Evolutionary conservation across 352 stramenopile genomes (phyloP).

Genomic region (Phytophthora cactorum): DNA sequence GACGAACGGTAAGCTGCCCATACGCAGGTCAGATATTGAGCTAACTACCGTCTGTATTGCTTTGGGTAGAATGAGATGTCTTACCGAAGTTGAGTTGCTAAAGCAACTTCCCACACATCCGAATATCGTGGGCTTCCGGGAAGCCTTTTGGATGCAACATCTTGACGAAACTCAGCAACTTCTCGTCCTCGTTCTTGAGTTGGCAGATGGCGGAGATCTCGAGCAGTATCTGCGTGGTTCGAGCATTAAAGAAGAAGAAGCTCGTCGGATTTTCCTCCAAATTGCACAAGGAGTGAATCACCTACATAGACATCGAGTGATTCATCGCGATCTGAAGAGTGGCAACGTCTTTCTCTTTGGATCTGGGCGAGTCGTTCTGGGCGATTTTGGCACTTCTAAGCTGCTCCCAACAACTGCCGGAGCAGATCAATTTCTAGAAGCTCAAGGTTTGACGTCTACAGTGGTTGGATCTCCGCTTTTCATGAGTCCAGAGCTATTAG

Average conservation of each 20-base stretch:
- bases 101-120: conserved; percentile 52
- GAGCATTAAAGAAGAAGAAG: conserved; percentile 15
- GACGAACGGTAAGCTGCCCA: conserved; percentile 42
- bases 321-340: conserved; percentile 90
- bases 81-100: conserved; percentile 56
- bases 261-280: conserved; percentile 48
- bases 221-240: conserved; percentile 39
- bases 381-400: conserved; percentile 78
- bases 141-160: conserved; percentile 53
- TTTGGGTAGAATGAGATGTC: conserved; percentile 39
- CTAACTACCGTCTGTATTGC: background rate
- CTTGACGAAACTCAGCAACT: conserved; percentile 15
- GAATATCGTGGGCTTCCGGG: conserved; percentile 63
- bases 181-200: conserved; percentile 72
- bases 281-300: conserved; percentile 90
- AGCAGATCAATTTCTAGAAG: conserved; percentile 1
- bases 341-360: conserved; percentile 87
- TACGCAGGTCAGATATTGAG: background rate
- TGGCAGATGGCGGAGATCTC: conserved; percentile 70
- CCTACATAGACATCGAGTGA: conserved; percentile 57
- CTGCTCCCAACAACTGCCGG: conserved; percentile 24
- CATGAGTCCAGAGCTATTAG: conserved; percentile 79
- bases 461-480: conserved; percentile 76
- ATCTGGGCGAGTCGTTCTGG: conserved; percentile 78
- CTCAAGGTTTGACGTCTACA: conserved; percentile 42